Base-by-base conservation (phyloP, 306 rosid genomes). In the Trifolium subterraneum region DNA sequence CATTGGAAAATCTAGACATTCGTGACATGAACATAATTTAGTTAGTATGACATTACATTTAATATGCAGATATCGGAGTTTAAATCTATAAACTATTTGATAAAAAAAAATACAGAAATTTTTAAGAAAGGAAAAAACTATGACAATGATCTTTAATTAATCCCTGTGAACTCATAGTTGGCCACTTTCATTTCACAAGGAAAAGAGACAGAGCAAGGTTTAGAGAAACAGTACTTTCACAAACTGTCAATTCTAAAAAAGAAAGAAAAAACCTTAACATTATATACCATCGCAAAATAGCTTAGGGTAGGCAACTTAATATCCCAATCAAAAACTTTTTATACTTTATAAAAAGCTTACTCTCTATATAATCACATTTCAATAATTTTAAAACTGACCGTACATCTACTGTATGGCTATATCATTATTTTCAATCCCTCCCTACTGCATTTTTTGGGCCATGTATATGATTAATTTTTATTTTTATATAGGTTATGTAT, bases 231-330 rank as follows among this genome's bases (percentile, higher is more conserved):
- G 10, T 38, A 14, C 73, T 68, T 67, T 67, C 74, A 13, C 60
- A 1, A 42, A 56, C 61, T 67, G 15, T 76, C 56, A 25, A 3
- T 65, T 74, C 51, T 10, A 41, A 15, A 14, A 35, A 64, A 35
- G 64, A 2, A 29, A 25, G 55, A 22, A 19, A 13, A 4, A 3
- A 44, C 50, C 7, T 33, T 33, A 33, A 44, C 13, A 35, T 16
- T n/a, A 12, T 27, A 12, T 10, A 76, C 68, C 55, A n/a, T 55
- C 55, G 18, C 23, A 0, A 58, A 77, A 45, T 70, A 68, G 68
- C 10, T 23, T 42, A 14, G 44, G 69, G 41, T 59, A 68, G 51
- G 39, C 22, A 68, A 22, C 44, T 45, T 47, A 54, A 16, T 58
- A 10, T 52, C 29, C 14, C 27, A 15, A 50, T 52, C 60, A 33